Base-by-base conservation (phyloP, 495 filamentous ascomycete genomes). In the Neurospora africana region DNA sequence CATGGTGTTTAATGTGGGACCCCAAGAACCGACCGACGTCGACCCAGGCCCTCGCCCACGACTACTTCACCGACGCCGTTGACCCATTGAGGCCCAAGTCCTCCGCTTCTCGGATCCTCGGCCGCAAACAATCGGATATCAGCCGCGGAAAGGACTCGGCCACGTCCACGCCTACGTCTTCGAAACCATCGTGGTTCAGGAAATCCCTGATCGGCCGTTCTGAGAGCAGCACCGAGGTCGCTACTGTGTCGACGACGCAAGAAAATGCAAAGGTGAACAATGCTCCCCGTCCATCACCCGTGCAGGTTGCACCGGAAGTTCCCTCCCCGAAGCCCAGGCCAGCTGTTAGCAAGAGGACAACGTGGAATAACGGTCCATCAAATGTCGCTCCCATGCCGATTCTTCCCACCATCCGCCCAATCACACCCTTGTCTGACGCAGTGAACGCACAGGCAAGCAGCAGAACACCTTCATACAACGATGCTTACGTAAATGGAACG, bases 1-100 rank as follows among this genome's bases (percentile, higher is more conserved):
- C 96, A 2, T 97, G 94, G 94, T 99, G 96, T 83, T 82, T 99
- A 72, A 97, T 98, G 95, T 99, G 96, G 96, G 96, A 99, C 82
- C 96, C 96, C 19, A 94, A 94, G 83, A 89, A 84, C 79, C 87
- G 96, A 71, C 96, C 96, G 68, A 99, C 96, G n/a, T 97, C 94
- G 39, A 89, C 90, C 1, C 94, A 98, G 81, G 95, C 96, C 11
- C 81, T 98, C 76, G 90, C 89, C 39, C 96, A 98, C 78, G 95
- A 98, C 75, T 99, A 94, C 81, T 99, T 99, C 78, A 84, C 86
- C n/a, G 96, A 98, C 83, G 96, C 96, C 2, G 88, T 95, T 35
- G 96, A 99, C 79, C 96, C 96, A 27, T 78, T 98, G 36, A 86
- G 94, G 68, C 94, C 95, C n/a, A 95, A 93, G 82, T 96, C 94